Evolutionary conservation across 2,329 filamentous ascomycete genomes (phyloP).

Genomic region (Fusarium sp.): DNA sequence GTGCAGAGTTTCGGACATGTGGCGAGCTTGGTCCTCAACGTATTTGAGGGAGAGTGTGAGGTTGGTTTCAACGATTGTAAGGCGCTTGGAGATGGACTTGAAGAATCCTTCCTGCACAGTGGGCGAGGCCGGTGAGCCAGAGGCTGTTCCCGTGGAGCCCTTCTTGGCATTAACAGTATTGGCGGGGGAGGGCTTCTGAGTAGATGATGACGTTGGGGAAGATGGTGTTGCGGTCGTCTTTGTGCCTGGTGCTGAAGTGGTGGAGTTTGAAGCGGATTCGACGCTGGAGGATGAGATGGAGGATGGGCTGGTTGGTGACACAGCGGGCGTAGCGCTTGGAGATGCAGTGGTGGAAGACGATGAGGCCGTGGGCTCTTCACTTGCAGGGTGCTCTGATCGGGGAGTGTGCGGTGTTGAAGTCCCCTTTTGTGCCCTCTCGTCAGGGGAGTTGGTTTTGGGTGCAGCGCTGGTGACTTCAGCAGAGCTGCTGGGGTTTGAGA

Average conservation of each 20-base stretch:
- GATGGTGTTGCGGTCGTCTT: conserved; percentile 20
- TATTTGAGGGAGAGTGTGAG: conserved; percentile 93
- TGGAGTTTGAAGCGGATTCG: conserved; percentile 13
- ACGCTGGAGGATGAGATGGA: conserved; percentile 21
- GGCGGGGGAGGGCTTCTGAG: conserved; percentile 24
- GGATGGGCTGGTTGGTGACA: conserved; percentile 31
- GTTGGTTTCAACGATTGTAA: conserved; percentile 91
- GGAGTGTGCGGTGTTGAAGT: conserved; percentile 11
- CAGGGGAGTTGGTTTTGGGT: neutral
- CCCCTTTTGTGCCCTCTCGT: conserved; percentile 19
- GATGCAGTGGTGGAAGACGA: conserved; percentile 14
- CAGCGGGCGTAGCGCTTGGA: conserved; percentile 22
- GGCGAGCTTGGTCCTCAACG: conserved; percentile 93
- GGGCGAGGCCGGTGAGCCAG: conserved; percentile 60
- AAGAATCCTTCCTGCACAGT: conserved; percentile 98
- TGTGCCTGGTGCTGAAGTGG: conserved; percentile 10
- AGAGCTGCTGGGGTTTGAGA: neutral
- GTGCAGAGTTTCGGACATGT: conserved; percentile 85
- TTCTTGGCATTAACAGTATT: conserved; percentile 37
- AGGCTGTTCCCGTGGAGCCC: conserved; percentile 42
- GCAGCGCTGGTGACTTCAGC: neutral
- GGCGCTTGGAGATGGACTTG: conserved; percentile 92
- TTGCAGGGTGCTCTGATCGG: conserved; percentile 10
- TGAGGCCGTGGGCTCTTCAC: conserved; percentile 21
- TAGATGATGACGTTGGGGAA: conserved; percentile 1